Base-by-base conservation (phyloP, 345 rosid genomes). In the Eucalyptus sp. region DNA sequence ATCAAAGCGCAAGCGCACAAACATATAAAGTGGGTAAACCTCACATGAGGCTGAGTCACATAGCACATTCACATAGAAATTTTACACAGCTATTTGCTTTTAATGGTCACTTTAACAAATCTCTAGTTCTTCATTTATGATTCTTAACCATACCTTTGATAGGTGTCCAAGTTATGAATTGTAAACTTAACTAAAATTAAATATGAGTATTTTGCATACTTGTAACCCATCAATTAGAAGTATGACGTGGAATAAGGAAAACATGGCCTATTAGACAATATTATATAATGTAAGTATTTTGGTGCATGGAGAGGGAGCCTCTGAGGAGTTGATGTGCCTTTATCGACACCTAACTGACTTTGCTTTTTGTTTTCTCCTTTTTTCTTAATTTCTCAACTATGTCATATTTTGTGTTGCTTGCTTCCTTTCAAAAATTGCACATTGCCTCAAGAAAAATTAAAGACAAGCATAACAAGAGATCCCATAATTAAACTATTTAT, bases 211-310 rank as follows among this genome's bases (percentile, higher is more conserved):
- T 60, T 25, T 60, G 0, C 5, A 62, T 0, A 62, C 4, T 29
- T 13, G 18, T 62, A 62, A 29, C 4, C 9, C 3, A 62, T 15
- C 0, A 13, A 62, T 62, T 0, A 62, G 0, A 13, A 13, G 0
- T 3, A 13, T 62, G 7, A 4, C 1, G 4, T 62, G 37, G 4
- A 62, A 62, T 29, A 0, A 62, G 9, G 8, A 27, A 29, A 62
- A 6, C 71, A 62, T 62, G 17, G 33, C 9, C 71, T 8, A 64
- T 1, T 29, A 64, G 71, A 25, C 5, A 56, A 25, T 64, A 62
- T 29, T 64, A 3, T n/a, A 0, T 64, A n/a, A 51, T 64, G 17
- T 29, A 14, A n/a, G 37, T 64, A n/a, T 64, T 37, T 64, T 29
- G 17, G 37, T 64, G 71, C 37, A 14, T 64, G 18, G 17, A 64